Percentiles rank a stretch among this genome's conserved stretches.
phyloP scores from a whole-genome alignment of 202 grass and related monocot genomes.

The Elaeis oleifera region DNA sequence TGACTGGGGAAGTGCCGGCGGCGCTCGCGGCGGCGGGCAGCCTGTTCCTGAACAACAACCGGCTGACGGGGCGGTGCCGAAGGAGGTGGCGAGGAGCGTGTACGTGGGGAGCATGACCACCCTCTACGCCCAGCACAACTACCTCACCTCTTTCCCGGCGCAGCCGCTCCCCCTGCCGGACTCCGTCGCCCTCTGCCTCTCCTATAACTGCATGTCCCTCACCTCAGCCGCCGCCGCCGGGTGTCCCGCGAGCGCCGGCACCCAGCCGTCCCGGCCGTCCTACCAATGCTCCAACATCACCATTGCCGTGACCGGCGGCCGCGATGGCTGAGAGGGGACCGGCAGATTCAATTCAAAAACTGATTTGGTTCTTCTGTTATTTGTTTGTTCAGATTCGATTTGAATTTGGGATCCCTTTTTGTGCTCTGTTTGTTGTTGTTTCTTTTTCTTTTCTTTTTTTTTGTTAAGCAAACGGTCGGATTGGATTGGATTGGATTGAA shows the following conservation, averaged over 20 bases:
- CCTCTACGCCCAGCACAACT: conserved; percentile 23
- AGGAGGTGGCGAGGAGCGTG: conserved; percentile 1
- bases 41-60: conserved; percentile 21
- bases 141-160: conserved; percentile 28
- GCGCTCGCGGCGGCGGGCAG: conserved; percentile 1
- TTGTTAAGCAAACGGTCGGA: too few species aligned
- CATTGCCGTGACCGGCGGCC: background rate
- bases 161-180: conserved; percentile 43
- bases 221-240: conserved; percentile 33
- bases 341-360: too few species aligned
- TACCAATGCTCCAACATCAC: conserved; percentile 51
- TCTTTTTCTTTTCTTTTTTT: too few species aligned
- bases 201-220: conserved; percentile 77
- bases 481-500: too few species aligned
- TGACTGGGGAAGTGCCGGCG: conserved; percentile 1
- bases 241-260: conserved; percentile 54
- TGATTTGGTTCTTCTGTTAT: too few species aligned
- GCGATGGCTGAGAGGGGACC: conserved; percentile 15
- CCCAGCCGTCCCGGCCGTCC: conserved; percentile 46
- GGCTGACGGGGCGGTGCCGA: conserved; percentile 7
- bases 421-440: too few species aligned
- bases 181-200: conserved; percentile 63
- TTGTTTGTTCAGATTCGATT: too few species aligned
- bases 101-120: conserved; percentile 5
- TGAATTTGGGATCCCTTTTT: too few species aligned